phyloP scores from a whole-genome alignment of 495 filamentous ascomycete species.

The Diplogelasinospora grovesii region DNA sequence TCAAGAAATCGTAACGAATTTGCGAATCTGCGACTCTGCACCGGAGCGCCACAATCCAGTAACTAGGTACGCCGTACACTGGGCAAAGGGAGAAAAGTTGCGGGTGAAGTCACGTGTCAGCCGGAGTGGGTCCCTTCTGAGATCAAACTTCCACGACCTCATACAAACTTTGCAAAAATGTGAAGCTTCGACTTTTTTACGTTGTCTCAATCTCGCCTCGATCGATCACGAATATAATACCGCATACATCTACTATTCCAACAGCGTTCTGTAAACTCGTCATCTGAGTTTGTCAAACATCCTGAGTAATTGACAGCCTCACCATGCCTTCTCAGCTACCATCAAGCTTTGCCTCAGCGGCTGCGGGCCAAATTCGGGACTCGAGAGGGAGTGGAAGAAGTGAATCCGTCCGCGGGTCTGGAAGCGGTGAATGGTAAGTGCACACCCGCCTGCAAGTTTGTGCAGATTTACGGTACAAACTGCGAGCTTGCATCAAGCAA shows the following conservation, averaged over 20 bases:
- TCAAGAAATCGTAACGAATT: no score
- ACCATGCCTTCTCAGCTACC: constrained; percentile 69
- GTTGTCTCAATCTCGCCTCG: constrained; percentile 2
- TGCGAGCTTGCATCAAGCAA: not conserved
- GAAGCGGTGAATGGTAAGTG: constrained; percentile 33
- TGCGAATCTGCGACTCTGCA: no score
- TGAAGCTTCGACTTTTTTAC: constrained; percentile 10
- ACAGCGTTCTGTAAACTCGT: not conserved
- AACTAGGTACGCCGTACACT: no score
- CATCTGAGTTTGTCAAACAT: constrained; percentile 8
- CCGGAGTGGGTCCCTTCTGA: constrained; percentile 14
- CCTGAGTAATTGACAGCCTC: constrained; percentile 3
- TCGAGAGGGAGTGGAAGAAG: constrained; percentile 26
- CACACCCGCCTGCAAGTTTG: no score
- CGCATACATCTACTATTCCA: constrained; percentile 7
- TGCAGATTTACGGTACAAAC: no score
- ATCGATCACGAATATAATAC: constrained; percentile 8
- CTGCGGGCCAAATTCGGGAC: constrained; percentile 63
- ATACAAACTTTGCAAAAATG: constrained; percentile 25
- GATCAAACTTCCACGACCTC: constrained; percentile 24
- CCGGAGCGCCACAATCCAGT: no score
- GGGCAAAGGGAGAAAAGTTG: constrained; percentile 11
- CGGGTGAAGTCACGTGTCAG: constrained; percentile 22
- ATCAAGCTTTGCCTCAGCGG: constrained; percentile 78
- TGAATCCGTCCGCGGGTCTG: constrained; percentile 22